Percentiles rank a stretch among this genome's conserved stretches.
These are phyloP conservation scores for Naegleria lovaniensis DNA, from an alignment of 208 protist genomes.

Conservation along the genomic window DNA sequence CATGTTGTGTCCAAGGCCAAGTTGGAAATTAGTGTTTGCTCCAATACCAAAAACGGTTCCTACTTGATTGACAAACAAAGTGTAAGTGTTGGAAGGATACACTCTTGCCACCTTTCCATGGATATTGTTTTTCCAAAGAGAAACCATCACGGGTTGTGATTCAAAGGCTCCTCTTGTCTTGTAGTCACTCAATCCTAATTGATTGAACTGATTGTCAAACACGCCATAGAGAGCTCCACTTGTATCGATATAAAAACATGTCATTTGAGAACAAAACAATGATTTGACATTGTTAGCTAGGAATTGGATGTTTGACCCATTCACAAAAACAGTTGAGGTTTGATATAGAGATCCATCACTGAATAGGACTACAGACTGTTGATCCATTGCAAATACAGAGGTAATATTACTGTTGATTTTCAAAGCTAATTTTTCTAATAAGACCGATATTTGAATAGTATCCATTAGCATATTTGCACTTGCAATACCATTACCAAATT, in stretches of 20 bases:
- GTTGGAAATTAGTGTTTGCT: background rate
- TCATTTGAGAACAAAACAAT: background rate
- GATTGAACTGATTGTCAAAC: background rate
- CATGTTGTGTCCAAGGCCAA: background rate
- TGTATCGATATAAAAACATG: background rate
- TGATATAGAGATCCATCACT: background rate
- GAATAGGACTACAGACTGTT: background rate
- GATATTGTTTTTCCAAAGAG: background rate
- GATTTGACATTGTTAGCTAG: background rate
- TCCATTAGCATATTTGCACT: background rate
- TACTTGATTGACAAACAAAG: background rate
- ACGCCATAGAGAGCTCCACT: background rate
- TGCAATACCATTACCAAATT: background rate
- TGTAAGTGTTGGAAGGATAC: background rate
- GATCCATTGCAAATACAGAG: background rate
- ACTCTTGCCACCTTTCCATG: background rate
- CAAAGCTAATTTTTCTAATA: background rate
- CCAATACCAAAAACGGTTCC: background rate
- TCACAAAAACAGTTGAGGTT: background rate
- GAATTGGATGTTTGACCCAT: background rate
- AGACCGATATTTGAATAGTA: background rate
- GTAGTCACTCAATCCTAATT: background rate
- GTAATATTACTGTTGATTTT: background rate
- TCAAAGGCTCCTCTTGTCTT: background rate
- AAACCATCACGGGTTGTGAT: background rate